Evolutionary conservation across 495 filamentous ascomycete genomes (phyloP).

Genomic region (Penicillium waksmanii): DNA sequence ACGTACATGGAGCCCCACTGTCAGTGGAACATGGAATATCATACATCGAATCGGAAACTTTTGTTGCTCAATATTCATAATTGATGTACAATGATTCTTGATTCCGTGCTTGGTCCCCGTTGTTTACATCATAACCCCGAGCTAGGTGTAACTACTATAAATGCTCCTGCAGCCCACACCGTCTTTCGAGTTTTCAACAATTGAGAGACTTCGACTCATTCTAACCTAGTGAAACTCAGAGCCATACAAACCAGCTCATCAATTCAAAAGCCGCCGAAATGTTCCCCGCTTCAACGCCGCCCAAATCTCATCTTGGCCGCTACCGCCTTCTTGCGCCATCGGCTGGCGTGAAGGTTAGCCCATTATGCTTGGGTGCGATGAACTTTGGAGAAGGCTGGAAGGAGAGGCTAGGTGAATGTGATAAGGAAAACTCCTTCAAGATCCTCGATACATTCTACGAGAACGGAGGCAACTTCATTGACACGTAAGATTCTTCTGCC

Average conservation of each 20-base stretch:
- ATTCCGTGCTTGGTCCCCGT: not conserved
- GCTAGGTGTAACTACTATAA: not conserved
- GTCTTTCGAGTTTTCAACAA: not conserved
- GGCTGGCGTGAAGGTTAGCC: conserved; percentile 60
- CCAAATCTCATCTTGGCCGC: conserved; percentile 49
- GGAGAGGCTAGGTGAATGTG: conserved; percentile 58
- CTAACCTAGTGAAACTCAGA: not conserved
- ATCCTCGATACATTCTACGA: conserved; percentile 71
- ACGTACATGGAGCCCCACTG: not conserved
- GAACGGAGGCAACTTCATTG: conserved; percentile 77
- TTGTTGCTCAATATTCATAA: not conserved
- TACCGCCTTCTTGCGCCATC: conserved; percentile 63
- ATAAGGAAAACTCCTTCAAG: conserved; percentile 61
- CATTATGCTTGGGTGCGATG: conserved; percentile 65
- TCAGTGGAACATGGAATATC: not conserved
- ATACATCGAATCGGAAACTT: not conserved
- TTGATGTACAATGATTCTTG: not conserved
- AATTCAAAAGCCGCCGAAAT: not conserved
- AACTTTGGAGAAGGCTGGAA: conserved; percentile 62
- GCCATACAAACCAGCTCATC: no score
- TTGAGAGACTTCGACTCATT: not conserved
- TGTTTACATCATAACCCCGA: not conserved
- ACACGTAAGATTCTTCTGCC: conserved; percentile 47
- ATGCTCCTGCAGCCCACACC: not conserved
- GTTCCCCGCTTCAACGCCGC: conserved; percentile 11